A percentile compares a stretch with the other conserved stretches of the same genome.
Conservation (phyloP, 805 yeast species). For the Yarrowia bubula region DNA sequence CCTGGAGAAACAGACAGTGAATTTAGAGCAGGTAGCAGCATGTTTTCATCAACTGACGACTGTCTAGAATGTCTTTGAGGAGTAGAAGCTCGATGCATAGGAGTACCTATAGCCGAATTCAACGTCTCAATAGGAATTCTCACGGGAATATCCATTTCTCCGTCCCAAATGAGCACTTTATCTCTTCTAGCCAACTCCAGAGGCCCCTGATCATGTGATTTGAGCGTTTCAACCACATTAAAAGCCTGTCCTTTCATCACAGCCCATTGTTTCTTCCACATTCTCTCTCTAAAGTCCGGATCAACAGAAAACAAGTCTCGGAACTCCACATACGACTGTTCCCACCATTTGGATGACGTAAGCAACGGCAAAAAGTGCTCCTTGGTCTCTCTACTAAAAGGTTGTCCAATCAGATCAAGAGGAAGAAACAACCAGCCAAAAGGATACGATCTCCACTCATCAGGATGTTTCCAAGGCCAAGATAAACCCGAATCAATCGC, state of each 20-base stretch:
- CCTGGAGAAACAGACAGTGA: background rate
- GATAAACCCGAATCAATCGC: conserved; percentile 76
- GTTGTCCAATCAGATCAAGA: conserved; percentile 59
- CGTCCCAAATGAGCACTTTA: conserved; percentile 58
- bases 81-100: conserved; percentile 31
- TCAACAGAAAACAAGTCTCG: conserved; percentile 54
- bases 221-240: conserved; percentile 66
- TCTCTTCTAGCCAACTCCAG: conserved; percentile 61
- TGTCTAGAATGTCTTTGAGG: background rate
- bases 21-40: conserved; percentile 16
- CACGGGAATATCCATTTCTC: conserved; percentile 58
- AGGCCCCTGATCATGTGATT: conserved; percentile 59
- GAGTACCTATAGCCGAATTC: conserved; percentile 47
- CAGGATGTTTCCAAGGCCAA: conserved; percentile 81
- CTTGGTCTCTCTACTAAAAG: conserved; percentile 57
- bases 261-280: conserved; percentile 68
- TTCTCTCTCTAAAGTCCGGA: conserved; percentile 58
- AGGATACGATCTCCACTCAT: conserved; percentile 77
- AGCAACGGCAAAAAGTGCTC: conserved; percentile 56
- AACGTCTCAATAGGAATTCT: conserved; percentile 42
- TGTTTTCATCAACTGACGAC: background rate
- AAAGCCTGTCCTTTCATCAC: conserved; percentile 76
- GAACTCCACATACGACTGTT: conserved; percentile 50
- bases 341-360: conserved; percentile 71
- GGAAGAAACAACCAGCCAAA: conserved; percentile 77